A percentile compares a stretch with the other conserved stretches of the same genome.
Evolutionary conservation across 495 filamentous ascomycete genomes (phyloP).

Genomic region (Tuber brumale): DNA sequence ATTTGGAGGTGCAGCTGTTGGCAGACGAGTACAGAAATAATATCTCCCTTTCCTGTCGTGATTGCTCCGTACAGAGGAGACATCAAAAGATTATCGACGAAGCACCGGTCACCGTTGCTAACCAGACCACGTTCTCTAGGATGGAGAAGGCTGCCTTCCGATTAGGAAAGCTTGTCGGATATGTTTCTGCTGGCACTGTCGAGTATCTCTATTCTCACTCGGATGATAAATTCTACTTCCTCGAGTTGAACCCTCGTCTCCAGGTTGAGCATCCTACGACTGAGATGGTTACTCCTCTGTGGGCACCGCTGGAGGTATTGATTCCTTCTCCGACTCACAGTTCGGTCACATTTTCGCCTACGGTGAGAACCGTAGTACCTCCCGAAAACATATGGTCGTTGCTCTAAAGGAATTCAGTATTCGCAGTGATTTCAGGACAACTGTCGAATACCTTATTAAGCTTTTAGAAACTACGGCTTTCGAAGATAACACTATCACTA

Average conservation of each 20-base stretch:
- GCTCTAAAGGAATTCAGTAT: slow-evolving; percentile 97
- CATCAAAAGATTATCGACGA: slow-evolving; percentile 99
- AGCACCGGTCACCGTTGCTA: slow-evolving; percentile 93
- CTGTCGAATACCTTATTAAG: slow-evolving; percentile 97
- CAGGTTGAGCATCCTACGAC: slow-evolving; percentile 99
- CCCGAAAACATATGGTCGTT: slow-evolving; percentile 98
- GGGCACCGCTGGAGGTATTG: slow-evolving; percentile 88
- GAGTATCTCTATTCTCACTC: slow-evolving; percentile 98
- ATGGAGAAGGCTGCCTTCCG: slow-evolving; percentile 98
- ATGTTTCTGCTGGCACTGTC: slow-evolving; percentile 96
- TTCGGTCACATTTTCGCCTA: slow-evolving; percentile 99
- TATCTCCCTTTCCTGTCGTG: slow-evolving; percentile 95
- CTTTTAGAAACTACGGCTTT: slow-evolving; percentile 95
- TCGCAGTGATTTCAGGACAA: slow-evolving; percentile 97
- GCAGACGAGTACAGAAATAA: slow-evolving; percentile 99
- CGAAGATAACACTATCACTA: slow-evolving; percentile 98
- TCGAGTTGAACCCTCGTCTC: slow-evolving; percentile 94
- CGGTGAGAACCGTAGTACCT: slow-evolving; percentile 90
- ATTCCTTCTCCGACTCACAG: slow-evolving; percentile 97
- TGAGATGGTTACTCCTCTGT: slow-evolving; percentile 99
- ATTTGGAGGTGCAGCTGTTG: slow-evolving; percentile 93
- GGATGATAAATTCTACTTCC: slow-evolving; percentile 98
- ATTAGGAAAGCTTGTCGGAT: slow-evolving; percentile 85
- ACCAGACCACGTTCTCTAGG: slow-evolving; percentile 73
- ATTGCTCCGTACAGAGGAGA: slow-evolving; percentile 96